These are phyloP conservation scores for Austroboletus niveus DNA, from an alignment of 1,284 basidiomycete species.

Conservation along the genomic window DNA sequence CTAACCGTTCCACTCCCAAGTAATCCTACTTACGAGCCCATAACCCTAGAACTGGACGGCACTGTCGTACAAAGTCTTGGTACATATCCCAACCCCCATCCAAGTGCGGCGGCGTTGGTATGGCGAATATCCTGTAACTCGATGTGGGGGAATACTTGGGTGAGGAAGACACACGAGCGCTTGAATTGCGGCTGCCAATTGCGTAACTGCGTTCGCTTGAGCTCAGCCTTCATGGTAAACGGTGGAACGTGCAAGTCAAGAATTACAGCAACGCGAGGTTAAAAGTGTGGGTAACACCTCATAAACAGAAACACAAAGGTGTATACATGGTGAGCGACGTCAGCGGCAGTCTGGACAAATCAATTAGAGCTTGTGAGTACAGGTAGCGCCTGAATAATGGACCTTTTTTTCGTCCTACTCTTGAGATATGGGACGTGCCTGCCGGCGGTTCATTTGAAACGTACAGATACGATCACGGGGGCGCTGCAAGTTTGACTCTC, in stretches of 20 bases:
- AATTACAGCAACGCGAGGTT: no score
- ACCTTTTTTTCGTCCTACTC: neutral
- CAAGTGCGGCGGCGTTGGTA: slow-evolving; percentile 83
- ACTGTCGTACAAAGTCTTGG: slow-evolving; percentile 87
- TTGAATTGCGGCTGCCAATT: no score
- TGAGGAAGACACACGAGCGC: no score
- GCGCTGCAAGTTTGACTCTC: slow-evolving; percentile 91
- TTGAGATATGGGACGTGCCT: slow-evolving; percentile 94
- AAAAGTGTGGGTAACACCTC: no score
- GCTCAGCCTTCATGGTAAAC: no score
- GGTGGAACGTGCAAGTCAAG: no score
- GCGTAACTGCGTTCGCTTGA: no score
- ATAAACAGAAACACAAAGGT: no score
- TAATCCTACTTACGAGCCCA: slow-evolving; percentile 94
- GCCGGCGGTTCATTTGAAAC: slow-evolving; percentile 88
- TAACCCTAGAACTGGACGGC: slow-evolving; percentile 99
- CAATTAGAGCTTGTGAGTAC: slow-evolving; percentile 67
- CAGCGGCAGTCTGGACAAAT: slow-evolving; percentile 91
- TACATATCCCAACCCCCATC: slow-evolving; percentile 96
- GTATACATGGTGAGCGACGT: slow-evolving; percentile 33
- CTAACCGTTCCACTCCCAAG: slow-evolving; percentile 93
- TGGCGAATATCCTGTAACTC: slow-evolving; percentile 72
- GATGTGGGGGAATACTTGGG: no score
- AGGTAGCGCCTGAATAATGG: neutral
- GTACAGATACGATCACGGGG: slow-evolving; percentile 85